phyloP scores from a whole-genome alignment of 306 rosid genomes.

The Castanea sativa region DNA sequence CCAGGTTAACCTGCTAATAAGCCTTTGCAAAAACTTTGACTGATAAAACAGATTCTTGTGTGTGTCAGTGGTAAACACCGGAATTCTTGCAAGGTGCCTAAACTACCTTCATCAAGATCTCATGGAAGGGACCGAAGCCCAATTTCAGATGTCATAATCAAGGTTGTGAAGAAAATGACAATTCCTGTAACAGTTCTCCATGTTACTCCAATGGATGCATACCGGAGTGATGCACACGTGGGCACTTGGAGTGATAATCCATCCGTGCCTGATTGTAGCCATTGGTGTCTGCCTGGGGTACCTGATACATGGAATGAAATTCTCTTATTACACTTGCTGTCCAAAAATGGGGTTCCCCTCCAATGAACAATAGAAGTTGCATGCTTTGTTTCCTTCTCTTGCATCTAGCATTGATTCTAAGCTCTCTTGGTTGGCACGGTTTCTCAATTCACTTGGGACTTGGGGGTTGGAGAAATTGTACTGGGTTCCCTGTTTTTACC shows the following conservation, averaged over 20 bases:
- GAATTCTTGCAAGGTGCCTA: constrained; percentile 60
- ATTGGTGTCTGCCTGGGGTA: constrained; percentile 98
- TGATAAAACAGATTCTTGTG: constrained; percentile 19
- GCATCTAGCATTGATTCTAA: background rate
- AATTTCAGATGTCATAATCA: constrained; percentile 57
- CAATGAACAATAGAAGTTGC: constrained; percentile 10
- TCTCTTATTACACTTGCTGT: constrained; percentile 55
- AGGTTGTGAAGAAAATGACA: constrained; percentile 54
- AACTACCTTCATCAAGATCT: constrained; percentile 55
- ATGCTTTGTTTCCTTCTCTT: background rate
- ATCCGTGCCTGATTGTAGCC: constrained; percentile 86
- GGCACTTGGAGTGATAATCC: constrained; percentile 82
- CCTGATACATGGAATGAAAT: constrained; percentile 98
- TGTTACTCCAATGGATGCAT: constrained; percentile 75
- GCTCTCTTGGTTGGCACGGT: background rate
- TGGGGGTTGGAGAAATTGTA: background rate
- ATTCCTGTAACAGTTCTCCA: constrained; percentile 46
- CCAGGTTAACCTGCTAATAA: too few relatives aligned
- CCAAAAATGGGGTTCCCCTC: constrained; percentile 15
- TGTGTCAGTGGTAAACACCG: constrained; percentile 56
- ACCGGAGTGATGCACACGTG: constrained; percentile 81
- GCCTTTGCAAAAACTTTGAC: background rate
- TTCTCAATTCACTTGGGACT: too few relatives aligned
- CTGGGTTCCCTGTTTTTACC: background rate
- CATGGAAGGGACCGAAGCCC: constrained; percentile 52